Evolutionary conservation across 345 rosid genomes (phyloP), one percentile per base, ranked within the genome.

Genomic region (Trapa incisa): DNA sequence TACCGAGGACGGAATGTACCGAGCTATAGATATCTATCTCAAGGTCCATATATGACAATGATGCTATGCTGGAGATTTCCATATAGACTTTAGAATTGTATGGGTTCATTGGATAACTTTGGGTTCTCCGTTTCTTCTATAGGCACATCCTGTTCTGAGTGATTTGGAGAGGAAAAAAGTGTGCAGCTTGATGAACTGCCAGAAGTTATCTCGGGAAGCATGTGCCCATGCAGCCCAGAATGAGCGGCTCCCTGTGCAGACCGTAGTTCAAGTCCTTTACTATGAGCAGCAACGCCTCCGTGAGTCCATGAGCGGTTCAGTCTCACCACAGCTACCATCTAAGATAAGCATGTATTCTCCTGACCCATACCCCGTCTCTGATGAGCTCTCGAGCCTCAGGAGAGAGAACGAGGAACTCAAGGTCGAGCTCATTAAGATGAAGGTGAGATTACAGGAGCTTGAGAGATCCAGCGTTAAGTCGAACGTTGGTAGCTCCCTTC

Each of bases 151-250:
- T 13, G 75, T 71, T 60, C 75, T 84, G 65, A 88, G 81, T 75
- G 98, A 93, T 74, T 76, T 87, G 79, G 98, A 93, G 77, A 90
- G 85, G 79, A 93, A 93, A 84, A 90, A 90, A 84, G 91, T 86
- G 0, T 90, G 98, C 85, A 86, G 97, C 70, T 58, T 87, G 70
- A 90, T 93, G 98, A 95, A 93, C 73, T 93, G 97, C 53, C 97
- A 93, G 78, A 93, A 90, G 63, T 92, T 90, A 50, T 88, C 98
- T 0, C 56, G 98, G 61, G 96, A 88, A 74, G 97, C 96, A 3
- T 90, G 97, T 65, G 98, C 98, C n/a, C 98, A 93, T 22, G 98
- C 97, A 7, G 94, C 98, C 36, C 92, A 87, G 65, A 93, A 93
- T 12, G 90, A 90, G 66, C 80, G 95, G 70, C 95, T 93, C 39